These are phyloP conservation scores for Monosporascus sp. DNA, from an alignment of 2,329 filamentous ascomycete species.

Conservation along the genomic window DNA sequence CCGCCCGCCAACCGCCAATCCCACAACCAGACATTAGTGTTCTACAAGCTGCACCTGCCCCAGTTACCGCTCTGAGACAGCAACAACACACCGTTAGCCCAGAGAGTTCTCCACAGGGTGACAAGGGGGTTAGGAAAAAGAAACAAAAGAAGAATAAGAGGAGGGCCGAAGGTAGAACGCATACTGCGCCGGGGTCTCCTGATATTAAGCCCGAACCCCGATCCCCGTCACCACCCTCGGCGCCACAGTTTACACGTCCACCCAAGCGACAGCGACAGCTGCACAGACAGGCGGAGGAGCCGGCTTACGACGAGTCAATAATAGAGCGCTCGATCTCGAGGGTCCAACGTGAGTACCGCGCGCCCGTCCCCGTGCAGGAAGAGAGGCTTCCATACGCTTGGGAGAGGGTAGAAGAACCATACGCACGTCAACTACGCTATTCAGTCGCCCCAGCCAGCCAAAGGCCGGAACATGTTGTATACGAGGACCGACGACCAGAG, in stretches of 20 bases:
- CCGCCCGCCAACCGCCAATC: slow-evolving; percentile 31
- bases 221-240: slow-evolving; percentile 54
- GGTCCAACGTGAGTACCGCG: slow-evolving; percentile 27
- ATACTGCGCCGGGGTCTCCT: slow-evolving; percentile 41
- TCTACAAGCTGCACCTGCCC: slow-evolving; percentile 41
- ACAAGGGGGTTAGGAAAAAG: slow-evolving; percentile 43
- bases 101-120: slow-evolving; percentile 54
- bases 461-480: slow-evolving; percentile 20
- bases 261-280: slow-evolving; percentile 51
- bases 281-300: slow-evolving; percentile 33
- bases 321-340: slow-evolving; percentile 34
- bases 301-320: slow-evolving; percentile 40
- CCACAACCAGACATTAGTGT: slow-evolving; percentile 24
- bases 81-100: slow-evolving; percentile 45
- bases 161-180: slow-evolving; percentile 44
- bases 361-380: slow-evolving; percentile 10
- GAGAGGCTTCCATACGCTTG: slow-evolving; percentile 27
- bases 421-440: slow-evolving; percentile 21
- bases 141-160: slow-evolving; percentile 43
- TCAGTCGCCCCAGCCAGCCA: slow-evolving; percentile 22
- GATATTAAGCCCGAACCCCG: slow-evolving; percentile 61
- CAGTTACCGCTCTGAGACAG: slow-evolving; percentile 52
- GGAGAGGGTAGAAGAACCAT: slow-evolving; percentile 24
- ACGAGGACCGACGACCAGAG: slow-evolving; percentile 26
- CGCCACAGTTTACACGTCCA: slow-evolving; percentile 47